phyloP scores from a whole-genome alignment of 2,329 filamentous ascomycete genomes.

The Bipolaris bicolor region DNA sequence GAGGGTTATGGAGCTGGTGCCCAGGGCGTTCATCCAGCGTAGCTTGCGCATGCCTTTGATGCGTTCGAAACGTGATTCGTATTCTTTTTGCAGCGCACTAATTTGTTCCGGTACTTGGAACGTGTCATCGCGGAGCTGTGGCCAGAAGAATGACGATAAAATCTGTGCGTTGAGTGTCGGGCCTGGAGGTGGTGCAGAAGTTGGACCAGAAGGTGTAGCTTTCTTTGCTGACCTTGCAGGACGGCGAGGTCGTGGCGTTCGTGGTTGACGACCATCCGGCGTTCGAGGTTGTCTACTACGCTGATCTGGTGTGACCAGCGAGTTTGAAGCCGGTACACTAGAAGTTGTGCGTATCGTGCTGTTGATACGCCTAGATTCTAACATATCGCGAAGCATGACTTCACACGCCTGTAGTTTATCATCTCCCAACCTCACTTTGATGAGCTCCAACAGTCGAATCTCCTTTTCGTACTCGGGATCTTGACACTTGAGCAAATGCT shows the following conservation, averaged over 20 bases:
- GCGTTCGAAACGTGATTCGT: conserved; percentile 76
- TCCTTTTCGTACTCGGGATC: conserved; percentile 74
- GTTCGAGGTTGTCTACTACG: conserved; percentile 25
- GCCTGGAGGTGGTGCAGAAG: conserved; percentile 40
- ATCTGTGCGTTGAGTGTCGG: conserved; percentile 76
- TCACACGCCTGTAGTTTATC: conserved; percentile 87
- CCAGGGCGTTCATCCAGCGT: conserved; percentile 84
- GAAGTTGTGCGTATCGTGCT: conserved; percentile 49
- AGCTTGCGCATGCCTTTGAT: conserved; percentile 86
- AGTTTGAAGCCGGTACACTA: conserved; percentile 11
- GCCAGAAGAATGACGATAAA: conserved; percentile 93
- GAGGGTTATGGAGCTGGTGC: conserved; percentile 79
- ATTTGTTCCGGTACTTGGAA: conserved; percentile 69
- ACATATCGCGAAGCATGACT: conserved; percentile 94
- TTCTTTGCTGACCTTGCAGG: conserved; percentile 20
- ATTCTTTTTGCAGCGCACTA: conserved; percentile 67
- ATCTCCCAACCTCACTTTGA: conserved; percentile 90
- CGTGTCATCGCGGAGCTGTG: conserved; percentile 72
- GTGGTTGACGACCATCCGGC: conserved; percentile 28
- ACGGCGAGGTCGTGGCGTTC: conserved; percentile 36
- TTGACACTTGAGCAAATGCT: conserved; percentile 72
- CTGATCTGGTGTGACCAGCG: conserved; percentile 28
- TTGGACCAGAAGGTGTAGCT: conserved; percentile 21
- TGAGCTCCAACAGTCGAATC: conserved; percentile 78
- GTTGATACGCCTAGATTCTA: conserved; percentile 80